These are phyloP conservation scores for Olyra latifolia DNA, from an alignment of 176 grass and related monocot species.

Conservation along the genomic window DNA sequence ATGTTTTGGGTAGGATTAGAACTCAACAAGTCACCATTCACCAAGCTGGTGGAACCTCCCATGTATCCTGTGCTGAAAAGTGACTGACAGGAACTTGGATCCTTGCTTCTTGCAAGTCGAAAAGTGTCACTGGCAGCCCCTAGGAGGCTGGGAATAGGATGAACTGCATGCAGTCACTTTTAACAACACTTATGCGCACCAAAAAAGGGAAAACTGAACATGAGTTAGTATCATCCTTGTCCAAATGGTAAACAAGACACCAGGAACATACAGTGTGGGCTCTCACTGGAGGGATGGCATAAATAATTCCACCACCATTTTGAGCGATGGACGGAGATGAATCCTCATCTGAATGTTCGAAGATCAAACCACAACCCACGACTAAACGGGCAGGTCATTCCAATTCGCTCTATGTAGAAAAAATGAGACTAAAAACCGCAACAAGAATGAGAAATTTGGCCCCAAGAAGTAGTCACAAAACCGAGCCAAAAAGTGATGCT, in stretches of 20 bases:
- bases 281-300: neutral
- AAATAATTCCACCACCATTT: neutral
- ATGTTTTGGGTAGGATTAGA: too few species aligned
- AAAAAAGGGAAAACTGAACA: neutral
- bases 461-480: conserved; percentile 14
- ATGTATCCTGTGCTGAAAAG: too few species aligned
- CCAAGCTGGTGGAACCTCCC: too few species aligned
- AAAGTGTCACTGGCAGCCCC: neutral
- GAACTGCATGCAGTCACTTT: neutral
- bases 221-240: neutral
- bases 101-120: neutral
- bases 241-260: neutral
- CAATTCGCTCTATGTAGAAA: neutral
- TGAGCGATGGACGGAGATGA: neutral
- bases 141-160: neutral
- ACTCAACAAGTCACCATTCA: too few species aligned
- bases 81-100: too few species aligned
- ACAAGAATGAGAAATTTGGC: neutral
- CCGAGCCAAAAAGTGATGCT: neutral
- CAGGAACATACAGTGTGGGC: neutral
- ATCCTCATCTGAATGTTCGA: neutral
- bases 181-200: neutral
- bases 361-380: neutral
- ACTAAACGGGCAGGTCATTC: neutral
- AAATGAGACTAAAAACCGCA: neutral